Evolutionary conservation across 2,329 filamentous ascomycete genomes (phyloP), one percentile per base, ranked within the genome.

Genomic region (Neonectria hederae): DNA sequence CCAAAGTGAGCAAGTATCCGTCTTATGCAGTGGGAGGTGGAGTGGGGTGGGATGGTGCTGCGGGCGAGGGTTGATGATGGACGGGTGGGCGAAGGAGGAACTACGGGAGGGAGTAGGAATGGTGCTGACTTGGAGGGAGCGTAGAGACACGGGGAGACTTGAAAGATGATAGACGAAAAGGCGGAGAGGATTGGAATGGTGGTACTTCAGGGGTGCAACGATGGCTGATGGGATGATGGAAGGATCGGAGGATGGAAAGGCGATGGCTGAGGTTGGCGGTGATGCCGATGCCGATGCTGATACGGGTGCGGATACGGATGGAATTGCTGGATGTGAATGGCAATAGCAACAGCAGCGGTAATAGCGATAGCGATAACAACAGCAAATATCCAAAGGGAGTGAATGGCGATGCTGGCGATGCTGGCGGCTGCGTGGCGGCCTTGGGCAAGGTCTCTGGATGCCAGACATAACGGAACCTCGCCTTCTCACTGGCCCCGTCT

Each of bases 401-500:
- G 32, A 48, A 19, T 26, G 42, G 54, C 48, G 13, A 54, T 54
- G 43, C 35, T 54, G 45, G 55, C 32, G 42, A 53, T 57, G 43
- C 51, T 55, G 51, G 61, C 51, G 52, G 51, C 43, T 63, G 61
- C 55, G 55, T 59, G 55, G 55, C 43, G 54, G 60, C 48, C 60
- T 49, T 55, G 21, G 55, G 45, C 55, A 26, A 55, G 32, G 61
- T 55, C 26, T 54, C 49, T 14, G 55, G 35, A 55, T 49, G 58
- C 54, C 54, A 14, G 59, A 40, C 54, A 32, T 55, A 22, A 59
- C 51, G 46, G 62, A 53, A 21, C 46, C 35, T 65, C 53, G 62
- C 62, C 43, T 55, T 56, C 59, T 64, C 45, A 68, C 28, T 71
- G 63, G 62, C 62, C 59, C 56, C 68, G 66, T 69, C 69, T 72